Base-by-base conservation (phyloP, 441 rosid species). In the Breynia disticha region DNA sequence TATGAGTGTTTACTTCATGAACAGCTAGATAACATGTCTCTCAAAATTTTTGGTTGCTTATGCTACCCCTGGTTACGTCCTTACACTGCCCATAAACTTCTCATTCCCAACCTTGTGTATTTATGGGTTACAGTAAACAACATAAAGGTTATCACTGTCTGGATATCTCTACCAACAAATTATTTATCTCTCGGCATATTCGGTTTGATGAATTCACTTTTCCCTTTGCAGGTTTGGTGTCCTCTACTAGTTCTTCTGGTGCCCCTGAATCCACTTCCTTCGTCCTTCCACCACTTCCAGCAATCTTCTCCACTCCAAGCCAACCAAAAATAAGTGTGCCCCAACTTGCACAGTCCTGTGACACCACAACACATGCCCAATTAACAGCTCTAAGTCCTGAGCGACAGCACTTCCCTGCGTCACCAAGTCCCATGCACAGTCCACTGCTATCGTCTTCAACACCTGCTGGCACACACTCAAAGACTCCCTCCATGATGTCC, bases 11-110 rank as follows among this genome's bases (percentile, higher is more conserved):
- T 56, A 11, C 2, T 56, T 44, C 8, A 2, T 3, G 7, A 7
- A 8, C 1, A 12, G 0, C 41, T 24, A 2, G 21, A 44, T 16
- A 18, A 55, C 11, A 3, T 3, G 3, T 15, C 12, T 5, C 16
- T 43, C 1, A 2, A 43, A 14, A 6, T 21, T 0, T 21, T 56
- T 43, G 41, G 51, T 2, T 56, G 50, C 17, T 11, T 45, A 0
- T 42, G 60, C 17, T 56, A 43, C 16, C 51, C 19, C 10, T 56
- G 51, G 50, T 1, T 56, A 0, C 24, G 32, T 1, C 60, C 60
- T 18, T 16, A 43, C 16, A 0, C 42, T 6, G 0, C 15, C 6
- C 38, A 56, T 21, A 56, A 56, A 16, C 46, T 56, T 1, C 39
- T 0, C 35, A 12, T 2, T 56, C 60, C 12, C 14, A 8, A 44